phyloP scores from a whole-genome alignment of 2,329 filamentous ascomycete genomes.

The Calonectria pauciramosa region DNA sequence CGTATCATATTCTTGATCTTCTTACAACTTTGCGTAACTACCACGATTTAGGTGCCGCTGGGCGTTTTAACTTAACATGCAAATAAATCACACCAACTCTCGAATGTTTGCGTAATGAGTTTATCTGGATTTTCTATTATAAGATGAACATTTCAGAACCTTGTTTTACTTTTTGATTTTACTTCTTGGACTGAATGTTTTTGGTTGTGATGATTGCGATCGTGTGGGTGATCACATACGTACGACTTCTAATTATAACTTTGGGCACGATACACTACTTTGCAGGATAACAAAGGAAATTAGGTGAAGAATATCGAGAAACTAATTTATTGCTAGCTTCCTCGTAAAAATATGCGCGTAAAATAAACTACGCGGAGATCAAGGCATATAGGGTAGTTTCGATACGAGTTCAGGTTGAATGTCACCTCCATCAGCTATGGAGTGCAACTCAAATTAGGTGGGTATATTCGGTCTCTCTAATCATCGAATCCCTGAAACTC shows the following conservation, averaged over 20 bases:
- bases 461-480: conserved; percentile 49
- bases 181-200: too few relatives aligned
- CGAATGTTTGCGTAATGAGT: neutral
- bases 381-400: neutral
- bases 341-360: too few relatives aligned
- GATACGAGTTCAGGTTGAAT: neutral
- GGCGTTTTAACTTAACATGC: neutral
- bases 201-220: neutral
- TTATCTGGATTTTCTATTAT: neutral
- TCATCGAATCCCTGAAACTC: conserved; percentile 74
- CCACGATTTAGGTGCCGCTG: neutral
- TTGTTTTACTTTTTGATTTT: neutral
- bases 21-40: too few relatives aligned
- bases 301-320: neutral
- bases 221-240: neutral
- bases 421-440: conserved; percentile 6
- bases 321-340: neutral
- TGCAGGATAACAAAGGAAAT: neutral
- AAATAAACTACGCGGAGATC: neutral
- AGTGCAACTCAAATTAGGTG: conserved; percentile 22
- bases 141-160: neutral
- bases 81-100: too few relatives aligned
- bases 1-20: too few relatives aligned
- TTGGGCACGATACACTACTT: too few relatives aligned
- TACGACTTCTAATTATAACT: neutral